These are phyloP conservation scores for Globisporangium paddicum DNA, from an alignment of 352 stramenopile species.

Conservation along the genomic window DNA sequence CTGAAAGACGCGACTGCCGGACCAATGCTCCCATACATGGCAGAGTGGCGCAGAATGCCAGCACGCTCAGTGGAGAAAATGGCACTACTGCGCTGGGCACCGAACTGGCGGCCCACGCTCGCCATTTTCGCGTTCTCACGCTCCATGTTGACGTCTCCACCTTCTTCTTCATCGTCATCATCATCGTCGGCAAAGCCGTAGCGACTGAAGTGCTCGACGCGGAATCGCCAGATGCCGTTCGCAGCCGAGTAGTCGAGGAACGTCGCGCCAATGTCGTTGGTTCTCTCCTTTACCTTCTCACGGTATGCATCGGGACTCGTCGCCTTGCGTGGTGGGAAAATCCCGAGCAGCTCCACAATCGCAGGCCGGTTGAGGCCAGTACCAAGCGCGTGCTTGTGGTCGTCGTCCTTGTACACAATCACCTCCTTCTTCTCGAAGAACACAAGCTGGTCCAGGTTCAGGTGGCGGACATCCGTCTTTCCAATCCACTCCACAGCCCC, in stretches of 20 bases:
- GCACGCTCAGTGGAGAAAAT: conserved; percentile 28
- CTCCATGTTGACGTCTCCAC: conserved; percentile 23
- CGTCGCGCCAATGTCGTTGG: conserved; percentile 67
- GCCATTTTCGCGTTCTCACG: conserved; percentile 24
- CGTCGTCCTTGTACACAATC: conserved; percentile 81
- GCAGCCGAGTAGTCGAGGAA: conserved; percentile 74
- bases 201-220: conserved; percentile 83
- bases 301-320: conserved; percentile 59
- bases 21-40: conserved; percentile 26
- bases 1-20: conserved; percentile 34
- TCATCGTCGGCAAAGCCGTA: conserved; percentile 78
- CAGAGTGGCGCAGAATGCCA: conserved; percentile 39
- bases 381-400: conserved; percentile 72
- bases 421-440: conserved; percentile 84
- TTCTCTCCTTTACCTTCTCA: conserved; percentile 74
- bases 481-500: conserved; percentile 80
- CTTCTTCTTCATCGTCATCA: conserved; percentile 52
- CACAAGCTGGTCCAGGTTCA: conserved; percentile 76
- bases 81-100: conserved; percentile 9
- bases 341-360: conserved; percentile 69
- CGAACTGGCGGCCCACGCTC: conserved; percentile 17
- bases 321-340: conserved; percentile 69
- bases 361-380: conserved; percentile 74
- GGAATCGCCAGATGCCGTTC: conserved; percentile 80
- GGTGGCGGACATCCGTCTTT: conserved; percentile 70